Conservation (phyloP, 2,329 filamentous ascomycete species). For the Pleochaeta shiraiana region DNA sequence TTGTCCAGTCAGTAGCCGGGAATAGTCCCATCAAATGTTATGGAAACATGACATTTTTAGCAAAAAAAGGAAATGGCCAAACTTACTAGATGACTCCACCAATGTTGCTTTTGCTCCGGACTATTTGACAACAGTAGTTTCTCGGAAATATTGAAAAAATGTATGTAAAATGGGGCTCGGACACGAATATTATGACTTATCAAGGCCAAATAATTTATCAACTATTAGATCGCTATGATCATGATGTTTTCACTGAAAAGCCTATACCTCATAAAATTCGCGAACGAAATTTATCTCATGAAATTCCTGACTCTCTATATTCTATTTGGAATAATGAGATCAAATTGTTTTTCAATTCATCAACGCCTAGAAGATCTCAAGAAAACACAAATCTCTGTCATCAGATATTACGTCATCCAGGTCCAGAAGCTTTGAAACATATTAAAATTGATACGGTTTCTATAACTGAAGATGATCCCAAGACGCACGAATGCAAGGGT, state of each 20-base stretch:
- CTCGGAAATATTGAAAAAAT: background rate
- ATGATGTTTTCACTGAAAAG: conserved; percentile 1
- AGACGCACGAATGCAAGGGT: background rate
- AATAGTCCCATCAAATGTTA: background rate
- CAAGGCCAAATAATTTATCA: background rate
- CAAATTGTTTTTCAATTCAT: no score
- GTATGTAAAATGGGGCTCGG: background rate
- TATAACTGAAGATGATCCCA: background rate
- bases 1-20: background rate
- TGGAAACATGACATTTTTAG: background rate
- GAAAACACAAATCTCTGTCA: no score
- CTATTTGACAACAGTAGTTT: background rate
- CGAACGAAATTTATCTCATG: no score
- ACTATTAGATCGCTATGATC: background rate
- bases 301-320: no score
- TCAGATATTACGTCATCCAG: background rate
- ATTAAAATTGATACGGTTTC: background rate
- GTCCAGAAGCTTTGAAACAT: background rate
- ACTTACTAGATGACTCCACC: conserved; percentile 2
- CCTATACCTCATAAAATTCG: background rate
- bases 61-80: background rate
- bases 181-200: background rate
- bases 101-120: conserved; percentile 2
- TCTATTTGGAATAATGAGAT: no score
- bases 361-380: no score